Evolutionary conservation across 805 yeast genomes (phyloP).

Genomic region (Naumovozyma baii): DNA sequence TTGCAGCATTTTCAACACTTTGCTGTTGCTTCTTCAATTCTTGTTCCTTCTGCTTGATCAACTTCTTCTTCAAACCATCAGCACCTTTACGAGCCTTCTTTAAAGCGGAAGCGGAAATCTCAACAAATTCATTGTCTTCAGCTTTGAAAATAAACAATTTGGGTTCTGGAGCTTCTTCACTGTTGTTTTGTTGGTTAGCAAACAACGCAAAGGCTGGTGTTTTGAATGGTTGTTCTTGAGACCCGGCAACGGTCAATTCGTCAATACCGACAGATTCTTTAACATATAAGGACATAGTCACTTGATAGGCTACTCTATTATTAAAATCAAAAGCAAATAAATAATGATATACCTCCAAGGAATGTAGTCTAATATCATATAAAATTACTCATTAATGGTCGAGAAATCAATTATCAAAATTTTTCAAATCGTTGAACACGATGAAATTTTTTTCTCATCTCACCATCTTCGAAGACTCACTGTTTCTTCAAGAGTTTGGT

Average conservation of each 20-base stretch:
- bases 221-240: constrained; percentile 62
- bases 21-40: constrained; percentile 41
- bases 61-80: constrained; percentile 75
- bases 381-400: too few species aligned
- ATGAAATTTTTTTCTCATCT: not conserved
- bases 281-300: constrained; percentile 43
- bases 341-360: too few species aligned
- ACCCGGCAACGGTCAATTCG: constrained; percentile 46
- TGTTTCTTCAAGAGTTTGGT: not conserved
- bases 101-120: constrained; percentile 80
- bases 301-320: not conserved
- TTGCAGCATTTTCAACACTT: constrained; percentile 63
- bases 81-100: constrained; percentile 96
- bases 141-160: constrained; percentile 45
- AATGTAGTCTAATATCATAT: too few species aligned
- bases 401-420: not conserved
- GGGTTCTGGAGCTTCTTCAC: constrained; percentile 33
- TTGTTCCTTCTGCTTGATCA: constrained; percentile 44
- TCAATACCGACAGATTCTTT: constrained; percentile 69
- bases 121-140: constrained; percentile 43
- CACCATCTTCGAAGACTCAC: too few species aligned
- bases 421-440: not conserved
- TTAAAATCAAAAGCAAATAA: too few species aligned
- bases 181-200: constrained; percentile 29
- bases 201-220: constrained; percentile 73